Conservation (phyloP, 108 stramenopile genomes). For the Cylindrotheca closterium region DNA sequence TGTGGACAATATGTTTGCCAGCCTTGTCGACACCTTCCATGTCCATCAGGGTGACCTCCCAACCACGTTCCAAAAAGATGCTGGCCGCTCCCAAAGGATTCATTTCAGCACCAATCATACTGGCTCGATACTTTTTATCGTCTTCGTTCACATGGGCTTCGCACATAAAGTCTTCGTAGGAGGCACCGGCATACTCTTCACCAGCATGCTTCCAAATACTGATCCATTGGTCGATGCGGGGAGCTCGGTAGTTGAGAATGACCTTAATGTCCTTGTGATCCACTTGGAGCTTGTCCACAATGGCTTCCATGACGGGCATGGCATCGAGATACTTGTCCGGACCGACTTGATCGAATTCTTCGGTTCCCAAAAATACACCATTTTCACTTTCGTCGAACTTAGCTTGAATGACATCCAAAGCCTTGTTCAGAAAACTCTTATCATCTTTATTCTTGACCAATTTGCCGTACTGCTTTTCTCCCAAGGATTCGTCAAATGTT, state of each 20-base stretch:
- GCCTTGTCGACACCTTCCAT: constrained; percentile 7
- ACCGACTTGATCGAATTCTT: constrained; percentile 22
- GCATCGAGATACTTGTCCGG: constrained; percentile 7
- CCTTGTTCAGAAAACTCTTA: constrained; percentile 5
- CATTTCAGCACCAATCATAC: constrained; percentile 11
- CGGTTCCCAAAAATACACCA: constrained; percentile 18
- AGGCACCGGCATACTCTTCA: background rate
- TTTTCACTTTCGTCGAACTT: background rate
- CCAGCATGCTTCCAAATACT: constrained; percentile 1
- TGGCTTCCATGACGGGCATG: background rate
- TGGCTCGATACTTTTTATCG: background rate
- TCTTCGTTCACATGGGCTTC: background rate
- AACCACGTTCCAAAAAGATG: constrained; percentile 8
- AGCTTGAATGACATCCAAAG: constrained; percentile 14
- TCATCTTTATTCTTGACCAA: constrained; percentile 12
- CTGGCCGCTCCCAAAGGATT: constrained; percentile 18
- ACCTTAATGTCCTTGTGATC: constrained; percentile 6
- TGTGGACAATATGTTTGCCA: constrained; percentile 14
- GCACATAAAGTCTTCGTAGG: constrained; percentile 9
- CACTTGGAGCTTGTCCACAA: constrained; percentile 4
- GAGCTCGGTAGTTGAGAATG: constrained; percentile 12
- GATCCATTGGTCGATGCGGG: constrained; percentile 22
- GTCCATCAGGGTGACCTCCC: constrained; percentile 13
- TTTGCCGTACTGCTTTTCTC: constrained; percentile 1
- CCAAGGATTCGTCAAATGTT: background rate